Conservation (phyloP, 2,329 filamentous ascomycete species). For the Aspergillus sp. region DNA sequence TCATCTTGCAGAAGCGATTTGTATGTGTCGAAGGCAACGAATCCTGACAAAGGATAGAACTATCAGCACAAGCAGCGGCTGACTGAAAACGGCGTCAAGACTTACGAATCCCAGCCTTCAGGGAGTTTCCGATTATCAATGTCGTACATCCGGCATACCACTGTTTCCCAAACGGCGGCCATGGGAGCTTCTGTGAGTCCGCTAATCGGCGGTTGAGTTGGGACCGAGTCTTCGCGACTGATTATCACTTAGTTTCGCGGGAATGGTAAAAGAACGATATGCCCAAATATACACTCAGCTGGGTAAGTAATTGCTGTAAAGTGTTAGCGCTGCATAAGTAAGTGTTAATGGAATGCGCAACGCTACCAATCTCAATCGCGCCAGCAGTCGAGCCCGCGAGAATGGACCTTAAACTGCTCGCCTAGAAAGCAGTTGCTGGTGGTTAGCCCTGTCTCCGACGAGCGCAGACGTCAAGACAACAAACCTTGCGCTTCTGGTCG, state of each 20-base stretch:
- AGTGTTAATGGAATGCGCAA: neutral
- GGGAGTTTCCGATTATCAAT: slow-evolving; percentile 91
- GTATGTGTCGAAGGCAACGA: slow-evolving; percentile 96
- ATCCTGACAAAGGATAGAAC: slow-evolving; percentile 57
- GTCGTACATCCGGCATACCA: slow-evolving; percentile 99
- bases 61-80: neutral
- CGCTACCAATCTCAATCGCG: slow-evolving; percentile 86
- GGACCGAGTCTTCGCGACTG: slow-evolving; percentile 90
- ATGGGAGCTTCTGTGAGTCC: slow-evolving; percentile 84
- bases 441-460: neutral
- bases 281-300: slow-evolving; percentile 71
- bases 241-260: slow-evolving; percentile 29
- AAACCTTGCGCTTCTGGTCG: slow-evolving; percentile 45
- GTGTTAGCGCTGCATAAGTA: slow-evolving; percentile 27
- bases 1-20: slow-evolving; percentile 80
- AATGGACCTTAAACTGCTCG: slow-evolving; percentile 84
- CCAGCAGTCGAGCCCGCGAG: slow-evolving; percentile 92
- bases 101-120: slow-evolving; percentile 93
- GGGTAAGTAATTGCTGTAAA: slow-evolving; percentile 84
- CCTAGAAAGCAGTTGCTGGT: slow-evolving; percentile 53
- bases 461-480: slow-evolving; percentile 9
- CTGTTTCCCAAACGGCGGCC: slow-evolving; percentile 88
- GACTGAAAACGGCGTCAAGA: slow-evolving; percentile 24
- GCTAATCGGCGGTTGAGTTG: slow-evolving; percentile 87
- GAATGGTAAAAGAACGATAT: neutral